A percentile compares a stretch with the other conserved stretches of the same genome.
Conservation (phyloP, 768 basidiomycete genomes). For the Artomyces pyxidatus region DNA sequence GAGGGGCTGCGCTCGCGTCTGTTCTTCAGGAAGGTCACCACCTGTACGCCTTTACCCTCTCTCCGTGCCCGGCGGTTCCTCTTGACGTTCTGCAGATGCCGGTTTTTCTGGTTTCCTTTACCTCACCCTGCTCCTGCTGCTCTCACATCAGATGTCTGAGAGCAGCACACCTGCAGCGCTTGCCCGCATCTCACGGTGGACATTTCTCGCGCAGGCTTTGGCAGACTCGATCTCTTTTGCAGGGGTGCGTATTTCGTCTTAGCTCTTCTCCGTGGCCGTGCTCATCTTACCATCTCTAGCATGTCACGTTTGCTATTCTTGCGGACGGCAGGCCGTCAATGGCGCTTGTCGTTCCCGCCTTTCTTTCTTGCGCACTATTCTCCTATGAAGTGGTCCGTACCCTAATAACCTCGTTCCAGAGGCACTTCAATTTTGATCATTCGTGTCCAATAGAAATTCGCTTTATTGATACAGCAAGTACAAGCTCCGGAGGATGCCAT, state of each 20-base stretch:
- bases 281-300: conserved; percentile 25
- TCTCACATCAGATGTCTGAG: conserved; percentile 65
- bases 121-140: conserved; percentile 54
- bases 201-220: conserved; percentile 70
- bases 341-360: conserved; percentile 77
- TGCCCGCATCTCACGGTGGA: conserved; percentile 74
- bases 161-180: conserved; percentile 76
- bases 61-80: neutral
- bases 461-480: conserved; percentile 70
- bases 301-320: conserved; percentile 82
- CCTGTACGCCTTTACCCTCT: conserved; percentile 24
- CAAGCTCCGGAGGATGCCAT: conserved; percentile 66
- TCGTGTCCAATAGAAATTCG: conserved; percentile 60
- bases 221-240: conserved; percentile 83
- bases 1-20: conserved; percentile 45
- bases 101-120: conserved; percentile 61
- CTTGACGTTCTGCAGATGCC: conserved; percentile 45
- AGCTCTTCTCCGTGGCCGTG: neutral
- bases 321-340: conserved; percentile 77
- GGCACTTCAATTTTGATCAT: neutral
- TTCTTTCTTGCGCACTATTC: conserved; percentile 72
- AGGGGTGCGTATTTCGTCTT: conserved; percentile 31
- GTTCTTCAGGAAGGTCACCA: conserved; percentile 38
- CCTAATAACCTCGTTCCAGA: neutral
- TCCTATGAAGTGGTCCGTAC: conserved; percentile 69